Conservation (phyloP, 2,329 filamentous ascomycete genomes). For the Ilyonectria robusta region DNA sequence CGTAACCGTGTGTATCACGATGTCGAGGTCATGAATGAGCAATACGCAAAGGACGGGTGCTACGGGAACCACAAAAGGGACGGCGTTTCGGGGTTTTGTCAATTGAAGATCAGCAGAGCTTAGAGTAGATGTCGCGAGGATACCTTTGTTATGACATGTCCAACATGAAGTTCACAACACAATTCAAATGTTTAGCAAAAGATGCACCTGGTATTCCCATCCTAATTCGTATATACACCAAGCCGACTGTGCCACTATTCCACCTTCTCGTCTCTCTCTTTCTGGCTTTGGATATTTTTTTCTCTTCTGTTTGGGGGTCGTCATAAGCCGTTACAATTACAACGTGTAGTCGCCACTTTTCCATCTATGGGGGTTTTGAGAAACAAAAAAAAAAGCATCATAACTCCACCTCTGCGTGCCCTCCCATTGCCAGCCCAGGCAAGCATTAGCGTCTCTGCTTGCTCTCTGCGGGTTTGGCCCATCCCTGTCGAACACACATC, state of each 20-base stretch:
- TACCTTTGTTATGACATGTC: slow-evolving; percentile 32
- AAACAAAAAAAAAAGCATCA: slow-evolving; percentile 44
- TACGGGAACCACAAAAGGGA: slow-evolving; percentile 33
- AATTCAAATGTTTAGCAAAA: slow-evolving; percentile 20
- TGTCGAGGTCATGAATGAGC: slow-evolving; percentile 21
- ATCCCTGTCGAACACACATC: slow-evolving; percentile 6
- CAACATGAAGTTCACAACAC: slow-evolving; percentile 30
- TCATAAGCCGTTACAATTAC: slow-evolving; percentile 54
- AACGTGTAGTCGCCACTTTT: slow-evolving; percentile 50
- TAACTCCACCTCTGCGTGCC: slow-evolving; percentile 24
- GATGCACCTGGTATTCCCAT: slow-evolving; percentile 26
- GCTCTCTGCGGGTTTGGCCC: slow-evolving; percentile 6
- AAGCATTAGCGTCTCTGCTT: slow-evolving; percentile 24
- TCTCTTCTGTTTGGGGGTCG: slow-evolving; percentile 33
- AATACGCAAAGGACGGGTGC: slow-evolving; percentile 12
- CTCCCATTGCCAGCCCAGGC: slow-evolving; percentile 25
- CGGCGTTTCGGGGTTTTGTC: slow-evolving; percentile 38
- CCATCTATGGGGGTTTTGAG: slow-evolving; percentile 49
- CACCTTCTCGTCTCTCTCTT: slow-evolving; percentile 23
- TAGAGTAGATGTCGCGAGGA: slow-evolving; percentile 32
- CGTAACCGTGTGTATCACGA: slow-evolving; percentile 57
- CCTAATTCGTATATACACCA: slow-evolving; percentile 44
- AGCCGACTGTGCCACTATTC: slow-evolving; percentile 33
- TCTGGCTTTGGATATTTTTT: slow-evolving; percentile 27
- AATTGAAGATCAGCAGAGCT: slow-evolving; percentile 16